Evolutionary conservation across 768 basidiomycete genomes (phyloP).

Genomic region (Hortiboletus campestris): DNA sequence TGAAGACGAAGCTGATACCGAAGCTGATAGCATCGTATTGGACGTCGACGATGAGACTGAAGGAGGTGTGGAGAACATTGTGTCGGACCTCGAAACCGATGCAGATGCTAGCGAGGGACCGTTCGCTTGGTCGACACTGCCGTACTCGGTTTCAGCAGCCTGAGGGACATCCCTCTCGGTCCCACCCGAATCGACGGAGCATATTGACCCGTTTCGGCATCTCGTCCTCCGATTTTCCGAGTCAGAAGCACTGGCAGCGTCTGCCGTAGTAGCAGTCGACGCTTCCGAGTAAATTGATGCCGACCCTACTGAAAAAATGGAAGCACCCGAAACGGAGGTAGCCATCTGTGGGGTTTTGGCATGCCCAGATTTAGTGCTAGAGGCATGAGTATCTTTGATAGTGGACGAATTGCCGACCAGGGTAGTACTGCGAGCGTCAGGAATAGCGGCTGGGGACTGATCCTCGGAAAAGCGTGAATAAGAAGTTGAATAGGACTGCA

Average conservation of each 20-base stretch:
- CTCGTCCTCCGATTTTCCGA: too few species aligned
- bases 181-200: slow-evolving; percentile 7
- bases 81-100: slow-evolving; percentile 7
- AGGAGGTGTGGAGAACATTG: background rate
- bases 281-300: slow-evolving; percentile 27
- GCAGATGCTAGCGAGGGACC: background rate
- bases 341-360: slow-evolving; percentile 20
- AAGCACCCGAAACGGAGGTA: slow-evolving; percentile 28
- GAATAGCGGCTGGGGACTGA: background rate
- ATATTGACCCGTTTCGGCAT: slow-evolving; percentile 16
- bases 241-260: slow-evolving; percentile 2
- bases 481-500: slow-evolving; percentile 16
- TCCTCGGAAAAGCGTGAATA: slow-evolving; percentile 19
- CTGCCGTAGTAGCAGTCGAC: slow-evolving; percentile 22
- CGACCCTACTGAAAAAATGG: slow-evolving; percentile 27
- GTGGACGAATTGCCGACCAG: background rate
- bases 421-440: slow-evolving; percentile 6
- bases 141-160: slow-evolving; percentile 13
- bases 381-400: background rate
- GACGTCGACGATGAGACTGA: background rate
- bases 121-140: slow-evolving; percentile 2
- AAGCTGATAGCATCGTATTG: slow-evolving; percentile 8
- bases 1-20: slow-evolving; percentile 15
- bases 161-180: slow-evolving; percentile 20
- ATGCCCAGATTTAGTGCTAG: slow-evolving; percentile 10